These are phyloP conservation scores for Biscogniauxia marginata DNA, from an alignment of 2,329 filamentous ascomycete genomes.

Conservation along the genomic window DNA sequence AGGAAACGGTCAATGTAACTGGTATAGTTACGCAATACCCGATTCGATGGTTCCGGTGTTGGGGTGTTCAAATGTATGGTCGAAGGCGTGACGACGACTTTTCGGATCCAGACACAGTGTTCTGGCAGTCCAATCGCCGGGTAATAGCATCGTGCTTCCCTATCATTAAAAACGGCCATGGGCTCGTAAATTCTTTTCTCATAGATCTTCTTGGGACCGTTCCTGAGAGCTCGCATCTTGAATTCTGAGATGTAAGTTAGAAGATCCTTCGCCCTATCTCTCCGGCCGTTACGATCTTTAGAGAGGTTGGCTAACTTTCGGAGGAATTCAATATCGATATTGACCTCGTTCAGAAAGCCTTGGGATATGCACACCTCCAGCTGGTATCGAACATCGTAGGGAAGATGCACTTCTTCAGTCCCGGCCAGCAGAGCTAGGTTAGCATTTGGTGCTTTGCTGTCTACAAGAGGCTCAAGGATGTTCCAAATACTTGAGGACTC, in stretches of 20 bases:
- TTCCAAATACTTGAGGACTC: constrained; percentile 40
- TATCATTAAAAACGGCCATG: constrained; percentile 65
- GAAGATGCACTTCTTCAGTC: constrained; percentile 45
- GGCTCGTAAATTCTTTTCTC: constrained; percentile 65
- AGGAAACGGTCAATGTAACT: constrained; percentile 75
- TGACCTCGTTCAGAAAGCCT: constrained; percentile 73
- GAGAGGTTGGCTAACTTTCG: constrained; percentile 52
- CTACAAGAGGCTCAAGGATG: constrained; percentile 35
- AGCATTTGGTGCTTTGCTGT: constrained; percentile 10
- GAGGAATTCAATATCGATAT: constrained; percentile 67
- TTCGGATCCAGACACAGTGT: constrained; percentile 74
- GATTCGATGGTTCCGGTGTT: constrained; percentile 80
- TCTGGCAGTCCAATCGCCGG: constrained; percentile 56
- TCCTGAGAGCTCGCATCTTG: background rate
- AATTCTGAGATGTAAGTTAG: constrained; percentile 71
- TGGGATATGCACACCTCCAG: constrained; percentile 91
- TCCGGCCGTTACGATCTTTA: constrained; percentile 17
- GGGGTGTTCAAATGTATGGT: constrained; percentile 78
- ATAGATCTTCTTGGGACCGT: constrained; percentile 30
- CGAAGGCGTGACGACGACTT: constrained; percentile 79
- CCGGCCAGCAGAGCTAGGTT: constrained; percentile 33
- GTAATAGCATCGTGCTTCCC: constrained; percentile 47
- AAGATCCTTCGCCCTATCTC: constrained; percentile 58
- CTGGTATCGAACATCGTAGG: constrained; percentile 80
- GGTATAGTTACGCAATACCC: constrained; percentile 74